phyloP scores from a whole-genome alignment of 2,329 filamentous ascomycete species.

The Coniochaeta ligniaria region DNA sequence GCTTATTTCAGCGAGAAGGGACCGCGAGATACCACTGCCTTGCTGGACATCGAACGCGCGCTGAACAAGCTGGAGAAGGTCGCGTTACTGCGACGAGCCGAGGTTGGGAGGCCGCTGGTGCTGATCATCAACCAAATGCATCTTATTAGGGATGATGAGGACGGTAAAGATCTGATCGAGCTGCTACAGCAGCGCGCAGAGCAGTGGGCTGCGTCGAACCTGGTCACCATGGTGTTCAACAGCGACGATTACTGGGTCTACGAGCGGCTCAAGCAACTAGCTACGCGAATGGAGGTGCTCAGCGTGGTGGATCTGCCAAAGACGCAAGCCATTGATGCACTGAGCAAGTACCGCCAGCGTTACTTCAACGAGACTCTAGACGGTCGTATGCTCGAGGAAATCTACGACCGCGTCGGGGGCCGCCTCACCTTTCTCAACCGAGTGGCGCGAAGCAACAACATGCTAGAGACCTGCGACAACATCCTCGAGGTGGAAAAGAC shows the following conservation, averaged over 20 bases:
- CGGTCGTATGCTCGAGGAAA: slow-evolving; percentile 55
- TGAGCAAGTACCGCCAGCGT: slow-evolving; percentile 71
- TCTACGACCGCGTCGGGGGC: slow-evolving; percentile 84
- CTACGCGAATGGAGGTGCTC: slow-evolving; percentile 91
- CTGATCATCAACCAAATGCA: slow-evolving; percentile 93
- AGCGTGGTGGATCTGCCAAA: slow-evolving; percentile 80
- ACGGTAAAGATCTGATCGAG: slow-evolving; percentile 88
- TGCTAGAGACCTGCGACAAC: slow-evolving; percentile 64
- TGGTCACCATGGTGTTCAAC: slow-evolving; percentile 91
- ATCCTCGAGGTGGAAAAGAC: slow-evolving; percentile 64
- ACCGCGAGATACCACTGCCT: slow-evolving; percentile 81
- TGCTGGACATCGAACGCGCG: slow-evolving; percentile 91
- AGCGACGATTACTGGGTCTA: slow-evolving; percentile 99
- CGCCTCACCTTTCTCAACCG: slow-evolving; percentile 81
- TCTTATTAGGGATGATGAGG: slow-evolving; percentile 82
- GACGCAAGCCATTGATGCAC: slow-evolving; percentile 64
- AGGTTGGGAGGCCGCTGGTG: slow-evolving; percentile 64
- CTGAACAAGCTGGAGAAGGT: slow-evolving; percentile 98
- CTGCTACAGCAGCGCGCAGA: slow-evolving; percentile 93
- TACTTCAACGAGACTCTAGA: slow-evolving; percentile 62
- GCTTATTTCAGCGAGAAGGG: slow-evolving; percentile 92
- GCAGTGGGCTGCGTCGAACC: slow-evolving; percentile 87
- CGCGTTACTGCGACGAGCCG: slow-evolving; percentile 62
- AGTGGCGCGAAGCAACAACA: slow-evolving; percentile 79
- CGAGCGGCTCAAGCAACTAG: slow-evolving; percentile 84